Percentiles rank a stretch among this genome's conserved stretches.
These are phyloP conservation scores for Chamaenerion angustifolium DNA, from an alignment of 345 rosid genomes.

Conservation along the genomic window DNA sequence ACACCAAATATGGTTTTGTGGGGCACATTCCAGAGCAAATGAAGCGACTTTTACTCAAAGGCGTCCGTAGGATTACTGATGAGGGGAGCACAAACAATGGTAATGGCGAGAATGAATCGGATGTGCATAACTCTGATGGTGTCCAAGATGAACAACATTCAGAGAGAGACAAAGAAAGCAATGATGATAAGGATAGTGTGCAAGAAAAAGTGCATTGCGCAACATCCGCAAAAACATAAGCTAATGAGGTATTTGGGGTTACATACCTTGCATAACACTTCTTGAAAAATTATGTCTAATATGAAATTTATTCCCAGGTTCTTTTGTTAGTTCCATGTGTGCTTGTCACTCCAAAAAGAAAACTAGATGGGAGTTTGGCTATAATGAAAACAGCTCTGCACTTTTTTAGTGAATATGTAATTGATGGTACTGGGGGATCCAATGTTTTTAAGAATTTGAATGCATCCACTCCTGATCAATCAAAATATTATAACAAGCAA, in stretches of 20 bases:
- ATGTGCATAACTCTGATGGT: constrained; percentile 37
- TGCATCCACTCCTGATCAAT: constrained; percentile 32
- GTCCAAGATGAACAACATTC: constrained; percentile 25
- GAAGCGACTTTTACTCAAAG: constrained; percentile 82
- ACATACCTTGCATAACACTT: constrained; percentile 4
- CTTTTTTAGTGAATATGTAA: constrained; percentile 82
- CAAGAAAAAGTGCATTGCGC: constrained; percentile 43
- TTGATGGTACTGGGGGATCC: constrained; percentile 87
- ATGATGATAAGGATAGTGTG: constrained; percentile 40
- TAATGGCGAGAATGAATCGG: constrained; percentile 44
- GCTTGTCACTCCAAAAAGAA: constrained; percentile 84
- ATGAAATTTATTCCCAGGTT: constrained; percentile 40
- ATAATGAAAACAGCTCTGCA: constrained; percentile 72
- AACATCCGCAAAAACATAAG: constrained; percentile 50
- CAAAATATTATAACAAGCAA: constrained; percentile 48
- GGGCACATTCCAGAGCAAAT: constrained; percentile 95
- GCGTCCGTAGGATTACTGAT: constrained; percentile 68
- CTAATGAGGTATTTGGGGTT: constrained; percentile 45
- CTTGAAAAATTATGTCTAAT: not conserved
- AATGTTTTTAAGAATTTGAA: constrained; percentile 63
- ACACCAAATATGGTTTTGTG: constrained; percentile 47
- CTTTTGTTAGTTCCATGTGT: constrained; percentile 62
- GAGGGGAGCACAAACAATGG: constrained; percentile 54
- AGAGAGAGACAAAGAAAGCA: constrained; percentile 39
- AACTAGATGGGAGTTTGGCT: constrained; percentile 76